A percentile compares a stretch with the other conserved stretches of the same genome.
These are phyloP conservation scores for Paramecium primaurelia DNA, from an alignment of 73 alveolate species.

Conservation along the genomic window DNA sequence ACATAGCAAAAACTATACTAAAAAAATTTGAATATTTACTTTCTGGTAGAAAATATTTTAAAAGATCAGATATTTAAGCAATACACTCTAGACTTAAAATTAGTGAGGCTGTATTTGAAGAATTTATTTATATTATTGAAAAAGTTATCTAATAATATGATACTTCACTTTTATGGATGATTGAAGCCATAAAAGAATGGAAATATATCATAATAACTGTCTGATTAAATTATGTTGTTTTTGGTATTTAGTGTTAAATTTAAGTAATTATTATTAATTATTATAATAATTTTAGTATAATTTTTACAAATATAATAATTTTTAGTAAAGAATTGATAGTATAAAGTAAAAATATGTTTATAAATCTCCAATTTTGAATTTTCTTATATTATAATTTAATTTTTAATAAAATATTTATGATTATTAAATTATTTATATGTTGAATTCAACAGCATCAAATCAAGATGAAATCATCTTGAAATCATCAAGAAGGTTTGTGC, in stretches of 20 bases:
- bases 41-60: conserved; percentile 4
- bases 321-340: not conserved
- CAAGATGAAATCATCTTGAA: not conserved
- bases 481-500: not conserved
- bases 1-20: not conserved
- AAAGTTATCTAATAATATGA: not conserved
- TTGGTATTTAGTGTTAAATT: not conserved
- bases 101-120: not conserved
- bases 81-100: conserved; percentile 15
- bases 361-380: not conserved
- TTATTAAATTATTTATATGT: not conserved
- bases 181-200: not conserved
- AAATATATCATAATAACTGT: conserved; percentile 1
- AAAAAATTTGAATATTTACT: not conserved
- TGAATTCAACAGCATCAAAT: not conserved
- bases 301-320: no score
- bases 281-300: not conserved
- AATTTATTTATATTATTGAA: not conserved
- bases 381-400: not conserved
- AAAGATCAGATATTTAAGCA: conserved; percentile 24
- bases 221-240: not conserved
- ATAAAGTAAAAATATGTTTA: not conserved
- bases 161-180: not conserved
- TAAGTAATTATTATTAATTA: not conserved
- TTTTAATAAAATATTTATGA: not conserved